These are phyloP conservation scores for Monilinia laxa DNA, from an alignment of 2,329 filamentous ascomycete species.

Conservation along the genomic window DNA sequence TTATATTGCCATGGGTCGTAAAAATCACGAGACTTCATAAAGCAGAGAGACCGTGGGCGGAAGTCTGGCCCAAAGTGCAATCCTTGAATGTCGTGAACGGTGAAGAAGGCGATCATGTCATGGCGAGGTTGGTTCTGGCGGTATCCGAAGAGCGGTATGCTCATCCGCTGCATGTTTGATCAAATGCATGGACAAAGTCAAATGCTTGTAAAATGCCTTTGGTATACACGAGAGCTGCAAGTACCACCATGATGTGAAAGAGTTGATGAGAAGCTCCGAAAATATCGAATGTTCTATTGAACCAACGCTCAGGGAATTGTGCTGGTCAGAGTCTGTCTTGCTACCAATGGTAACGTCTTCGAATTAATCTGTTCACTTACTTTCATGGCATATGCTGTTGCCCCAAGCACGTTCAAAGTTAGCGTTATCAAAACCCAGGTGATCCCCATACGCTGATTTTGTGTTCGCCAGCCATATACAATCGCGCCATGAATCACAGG, in stretches of 20 bases:
- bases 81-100: conserved; percentile 9
- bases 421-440: conserved; percentile 44
- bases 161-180: conserved; percentile 12
- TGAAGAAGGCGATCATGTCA: conserved; percentile 10
- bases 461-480: conserved; percentile 40
- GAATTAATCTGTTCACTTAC: conserved; percentile 25
- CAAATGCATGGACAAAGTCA: conserved; percentile 39
- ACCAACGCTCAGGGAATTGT: conserved; percentile 48
- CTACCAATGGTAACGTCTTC: not conserved
- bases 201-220: conserved; percentile 43
- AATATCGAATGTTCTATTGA: conserved; percentile 47
- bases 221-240: conserved; percentile 44
- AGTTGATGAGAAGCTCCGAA: conserved; percentile 50
- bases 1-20: conserved; percentile 7
- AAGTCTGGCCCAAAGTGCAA: conserved; percentile 9
- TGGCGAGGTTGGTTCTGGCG: conserved; percentile 10
- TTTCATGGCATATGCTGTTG: conserved; percentile 43
- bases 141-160: conserved; percentile 14
- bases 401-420: conserved; percentile 43
- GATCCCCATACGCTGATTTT: conserved; percentile 45
- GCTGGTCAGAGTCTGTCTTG: conserved; percentile 6
- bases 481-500: conserved; percentile 44
- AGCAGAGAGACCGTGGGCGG: not conserved
- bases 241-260: conserved; percentile 49
- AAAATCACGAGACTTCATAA: not conserved